phyloP scores from a whole-genome alignment of 192 early-diverging fungal species.

The Linnemannia exigua region DNA sequence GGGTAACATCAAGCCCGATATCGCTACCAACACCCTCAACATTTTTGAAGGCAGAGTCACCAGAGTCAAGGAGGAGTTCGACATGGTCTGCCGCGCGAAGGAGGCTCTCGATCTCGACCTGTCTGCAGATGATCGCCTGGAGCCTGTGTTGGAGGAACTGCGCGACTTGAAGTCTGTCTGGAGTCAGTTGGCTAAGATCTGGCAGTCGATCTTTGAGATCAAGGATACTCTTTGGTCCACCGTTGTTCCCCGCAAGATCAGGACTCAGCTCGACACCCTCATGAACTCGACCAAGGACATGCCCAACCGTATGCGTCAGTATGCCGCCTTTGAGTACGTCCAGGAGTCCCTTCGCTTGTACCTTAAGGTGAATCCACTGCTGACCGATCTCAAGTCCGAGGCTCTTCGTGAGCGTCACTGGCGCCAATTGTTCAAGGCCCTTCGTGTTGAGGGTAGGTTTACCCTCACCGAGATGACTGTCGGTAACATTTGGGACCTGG shows the following conservation, averaged over 20 bases:
- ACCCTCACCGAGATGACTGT: slow-evolving; percentile 89
- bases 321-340: slow-evolving; percentile 96
- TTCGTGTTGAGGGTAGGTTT: slow-evolving; percentile 80
- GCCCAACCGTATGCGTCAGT: slow-evolving; percentile 97
- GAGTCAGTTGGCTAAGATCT: slow-evolving; percentile 84
- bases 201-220: slow-evolving; percentile 87
- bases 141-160: slow-evolving; percentile 92
- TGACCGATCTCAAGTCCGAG: slow-evolving; percentile 95
- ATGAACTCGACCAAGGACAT: slow-evolving; percentile 89
- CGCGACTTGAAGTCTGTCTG: slow-evolving; percentile 95
- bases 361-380: slow-evolving; percentile 83
- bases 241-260: slow-evolving; percentile 91
- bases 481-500: slow-evolving; percentile 96
- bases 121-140: slow-evolving; percentile 76
- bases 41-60: slow-evolving; percentile 89
- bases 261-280: slow-evolving; percentile 87
- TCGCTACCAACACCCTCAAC: slow-evolving; percentile 83
- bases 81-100: slow-evolving; percentile 91
- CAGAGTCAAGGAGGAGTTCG: slow-evolving; percentile 87
- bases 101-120: slow-evolving; percentile 93
- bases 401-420: slow-evolving; percentile 98
- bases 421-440: slow-evolving; percentile 90
- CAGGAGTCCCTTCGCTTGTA: slow-evolving; percentile 87
- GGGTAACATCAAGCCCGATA: slow-evolving; percentile 91
- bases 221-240: slow-evolving; percentile 91